A percentile compares a stretch with the other conserved stretches of the same genome.
phyloP scores from a whole-genome alignment of 2,329 filamentous ascomycete genomes.

The Aspergillus sp. region DNA sequence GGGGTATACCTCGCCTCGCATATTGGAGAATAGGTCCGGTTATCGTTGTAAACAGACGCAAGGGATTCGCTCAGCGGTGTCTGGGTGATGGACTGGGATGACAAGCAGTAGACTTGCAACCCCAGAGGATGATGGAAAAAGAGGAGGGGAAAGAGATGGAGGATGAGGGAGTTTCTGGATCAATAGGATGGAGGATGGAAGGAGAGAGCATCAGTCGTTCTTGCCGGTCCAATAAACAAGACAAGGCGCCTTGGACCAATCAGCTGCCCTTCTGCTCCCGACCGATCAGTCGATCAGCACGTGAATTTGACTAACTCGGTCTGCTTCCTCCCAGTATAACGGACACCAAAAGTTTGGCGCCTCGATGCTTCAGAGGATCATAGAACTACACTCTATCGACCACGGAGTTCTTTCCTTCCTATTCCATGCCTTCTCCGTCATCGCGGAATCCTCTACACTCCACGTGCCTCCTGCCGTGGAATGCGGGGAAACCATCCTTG shows the following conservation, averaged over 20 bases:
- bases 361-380: not conserved
- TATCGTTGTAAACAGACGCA: not conserved
- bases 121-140: constrained; percentile 4
- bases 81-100: not conserved
- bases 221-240: constrained; percentile 18
- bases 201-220: constrained; percentile 6
- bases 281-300: constrained; percentile 2
- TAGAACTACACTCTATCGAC: not conserved
- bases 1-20: constrained; percentile 40
- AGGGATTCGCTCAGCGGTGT: not conserved
- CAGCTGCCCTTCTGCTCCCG: constrained; percentile 5
- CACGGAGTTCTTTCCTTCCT: not conserved
- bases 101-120: not conserved
- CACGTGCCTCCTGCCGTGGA: not conserved
- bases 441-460: not conserved
- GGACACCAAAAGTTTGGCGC: not conserved
- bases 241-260: constrained; percentile 7
- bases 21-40: constrained; percentile 22
- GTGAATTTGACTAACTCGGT: no score
- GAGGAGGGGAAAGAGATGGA: constrained; percentile 4
- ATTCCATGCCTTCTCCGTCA: not conserved
- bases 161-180: constrained; percentile 7
- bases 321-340: not conserved
- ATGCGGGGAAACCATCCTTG: constrained; percentile 2
- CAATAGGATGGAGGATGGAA: not conserved